phyloP scores from a whole-genome alignment of 371 early-diverging fungal genomes.

The Mortierella sp. region DNA sequence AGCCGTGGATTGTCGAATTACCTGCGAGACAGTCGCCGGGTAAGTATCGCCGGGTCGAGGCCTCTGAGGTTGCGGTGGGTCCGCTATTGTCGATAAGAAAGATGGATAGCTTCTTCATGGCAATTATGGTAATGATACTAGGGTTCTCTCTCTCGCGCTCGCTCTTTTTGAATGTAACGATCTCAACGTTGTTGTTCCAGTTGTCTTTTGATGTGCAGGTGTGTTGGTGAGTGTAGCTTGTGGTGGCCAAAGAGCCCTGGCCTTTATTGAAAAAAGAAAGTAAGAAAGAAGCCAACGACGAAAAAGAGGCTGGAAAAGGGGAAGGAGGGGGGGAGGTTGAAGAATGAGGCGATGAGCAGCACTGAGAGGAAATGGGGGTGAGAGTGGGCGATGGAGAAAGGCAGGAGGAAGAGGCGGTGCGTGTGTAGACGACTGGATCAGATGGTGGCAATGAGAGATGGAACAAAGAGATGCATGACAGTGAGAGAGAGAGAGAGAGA shows the following conservation, averaged over 20 bases:
- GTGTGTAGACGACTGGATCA: no score
- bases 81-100: conserved; percentile 12
- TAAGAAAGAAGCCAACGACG: conserved; percentile 1
- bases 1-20: background rate
- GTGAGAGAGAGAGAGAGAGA: conserved; percentile 1
- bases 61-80: no score
- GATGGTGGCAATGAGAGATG: background rate
- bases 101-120: conserved; percentile 36
- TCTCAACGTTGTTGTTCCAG: no score
- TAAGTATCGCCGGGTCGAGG: conserved; percentile 1
- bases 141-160: no score
- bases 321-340: background rate
- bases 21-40: conserved; percentile 37
- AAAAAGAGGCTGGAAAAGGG: background rate
- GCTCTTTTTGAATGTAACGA: no score
- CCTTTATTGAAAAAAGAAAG: background rate
- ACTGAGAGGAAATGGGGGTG: background rate
- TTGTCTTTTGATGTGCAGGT: no score
- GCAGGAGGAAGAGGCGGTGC: background rate
- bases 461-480: background rate
- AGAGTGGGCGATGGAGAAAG: background rate
- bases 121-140: no score
- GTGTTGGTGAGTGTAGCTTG: no score
- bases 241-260: no score
- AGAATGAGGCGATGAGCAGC: no score